Percentiles rank a stretch among this genome's conserved stretches.
phyloP scores from a whole-genome alignment of 306 rosid genomes.

The Luffa acutangula region DNA sequence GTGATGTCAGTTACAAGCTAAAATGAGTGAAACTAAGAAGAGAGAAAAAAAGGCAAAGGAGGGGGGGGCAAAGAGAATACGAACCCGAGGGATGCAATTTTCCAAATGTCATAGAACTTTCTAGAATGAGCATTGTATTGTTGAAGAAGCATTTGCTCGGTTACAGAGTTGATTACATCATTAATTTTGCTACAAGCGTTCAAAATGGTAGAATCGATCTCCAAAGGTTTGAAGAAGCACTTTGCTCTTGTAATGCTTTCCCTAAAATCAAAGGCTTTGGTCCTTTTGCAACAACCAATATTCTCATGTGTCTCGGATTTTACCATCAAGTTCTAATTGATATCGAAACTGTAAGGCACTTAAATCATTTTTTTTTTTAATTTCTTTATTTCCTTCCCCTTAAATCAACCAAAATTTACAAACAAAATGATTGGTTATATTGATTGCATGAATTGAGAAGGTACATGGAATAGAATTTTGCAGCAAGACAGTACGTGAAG shows the following conservation, averaged over 20 bases:
- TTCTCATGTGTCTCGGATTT: too few species aligned
- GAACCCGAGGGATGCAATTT: constrained; percentile 5
- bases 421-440: background rate
- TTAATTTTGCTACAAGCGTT: constrained; percentile 9
- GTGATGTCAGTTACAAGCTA: constrained; percentile 12
- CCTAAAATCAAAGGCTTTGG: too few species aligned
- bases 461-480: constrained; percentile 11
- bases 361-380: too few species aligned
- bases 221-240: background rate
- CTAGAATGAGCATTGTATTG: background rate
- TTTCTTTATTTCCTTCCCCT: background rate
- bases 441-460: background rate
- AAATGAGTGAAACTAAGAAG: background rate
- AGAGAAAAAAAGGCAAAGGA: background rate
- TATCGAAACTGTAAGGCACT: too few species aligned
- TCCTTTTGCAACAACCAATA: too few species aligned
- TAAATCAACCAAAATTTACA: background rate
- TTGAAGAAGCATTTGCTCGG: background rate
- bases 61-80: background rate
- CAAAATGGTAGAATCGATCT: constrained; percentile 1
- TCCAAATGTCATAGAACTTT: constrained; percentile 1
- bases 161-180: constrained; percentile 8
- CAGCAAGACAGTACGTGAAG: background rate
- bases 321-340: too few species aligned
- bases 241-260: too few species aligned